Conservation (phyloP, 2,329 filamentous ascomycete genomes). For the Dendrostoma leiphaemia region DNA sequence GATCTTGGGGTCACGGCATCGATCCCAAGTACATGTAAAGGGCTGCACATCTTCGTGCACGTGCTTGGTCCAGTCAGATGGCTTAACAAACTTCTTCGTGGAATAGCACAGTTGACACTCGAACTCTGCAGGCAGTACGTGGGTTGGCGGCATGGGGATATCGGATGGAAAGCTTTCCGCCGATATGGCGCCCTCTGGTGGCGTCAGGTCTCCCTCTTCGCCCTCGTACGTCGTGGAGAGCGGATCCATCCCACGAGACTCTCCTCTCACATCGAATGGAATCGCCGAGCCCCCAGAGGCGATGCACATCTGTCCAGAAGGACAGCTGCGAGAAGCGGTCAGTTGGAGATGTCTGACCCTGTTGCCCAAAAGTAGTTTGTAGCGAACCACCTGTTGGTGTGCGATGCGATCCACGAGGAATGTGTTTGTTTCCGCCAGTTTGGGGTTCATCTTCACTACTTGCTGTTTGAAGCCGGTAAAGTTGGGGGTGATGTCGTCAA, state of each 20-base stretch:
- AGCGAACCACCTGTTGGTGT: slow-evolving; percentile 75
- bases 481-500: slow-evolving; percentile 69
- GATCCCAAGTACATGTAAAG: slow-evolving; percentile 87
- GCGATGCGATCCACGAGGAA: slow-evolving; percentile 79
- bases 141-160: slow-evolving; percentile 78
- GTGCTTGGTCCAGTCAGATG: slow-evolving; percentile 96
- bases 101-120: slow-evolving; percentile 88
- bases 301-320: slow-evolving; percentile 61
- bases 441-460: slow-evolving; percentile 71
- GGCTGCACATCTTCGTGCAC: slow-evolving; percentile 92
- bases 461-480: slow-evolving; percentile 75
- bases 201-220: slow-evolving; percentile 65
- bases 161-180: slow-evolving; percentile 75
- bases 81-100: slow-evolving; percentile 82
- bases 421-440: slow-evolving; percentile 51
- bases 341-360: slow-evolving; percentile 68
- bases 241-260: slow-evolving; percentile 58
- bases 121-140: slow-evolving; percentile 77
- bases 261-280: slow-evolving; percentile 58
- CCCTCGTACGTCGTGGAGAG: slow-evolving; percentile 49
- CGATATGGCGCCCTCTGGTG: slow-evolving; percentile 66
- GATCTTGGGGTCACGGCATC: slow-evolving; percentile 80
- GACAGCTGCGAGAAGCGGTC: slow-evolving; percentile 54
- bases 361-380: slow-evolving; percentile 70
- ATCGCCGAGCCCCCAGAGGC: slow-evolving; percentile 65